These are phyloP conservation scores for Xylariaceae sp. DNA, from an alignment of 2,329 filamentous ascomycete species.

Conservation along the genomic window DNA sequence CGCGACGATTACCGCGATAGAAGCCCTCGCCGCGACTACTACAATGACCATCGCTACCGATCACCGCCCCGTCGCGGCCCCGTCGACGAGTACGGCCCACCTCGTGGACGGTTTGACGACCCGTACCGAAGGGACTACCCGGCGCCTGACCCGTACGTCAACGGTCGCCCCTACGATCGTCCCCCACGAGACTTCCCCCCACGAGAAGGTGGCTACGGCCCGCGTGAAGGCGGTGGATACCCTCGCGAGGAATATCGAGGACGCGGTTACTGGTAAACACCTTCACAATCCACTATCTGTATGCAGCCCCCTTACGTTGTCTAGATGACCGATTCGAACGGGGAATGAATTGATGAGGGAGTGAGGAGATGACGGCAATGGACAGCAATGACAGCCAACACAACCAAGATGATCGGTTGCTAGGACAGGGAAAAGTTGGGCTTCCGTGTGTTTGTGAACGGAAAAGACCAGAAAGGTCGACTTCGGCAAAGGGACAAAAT, in stretches of 20 bases:
- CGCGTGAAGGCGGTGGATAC: constrained; percentile 30
- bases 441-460: constrained; percentile 7
- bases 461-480: not conserved
- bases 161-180: constrained; percentile 54
- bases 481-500: not conserved
- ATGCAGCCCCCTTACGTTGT: constrained; percentile 31
- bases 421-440: constrained; percentile 10
- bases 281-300: constrained; percentile 23
- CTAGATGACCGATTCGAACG: constrained; percentile 26
- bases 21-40: constrained; percentile 80
- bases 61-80: constrained; percentile 69
- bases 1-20: constrained; percentile 80
- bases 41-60: constrained; percentile 76
- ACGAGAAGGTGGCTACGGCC: constrained; percentile 45
- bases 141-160: constrained; percentile 55
- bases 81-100: constrained; percentile 69
- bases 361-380: constrained; percentile 6
- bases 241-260: constrained; percentile 33
- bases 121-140: constrained; percentile 67
- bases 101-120: constrained; percentile 67
- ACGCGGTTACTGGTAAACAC: constrained; percentile 34
- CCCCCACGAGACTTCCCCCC: constrained; percentile 47
- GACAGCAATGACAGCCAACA: constrained; percentile 2
- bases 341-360: constrained; percentile 13
- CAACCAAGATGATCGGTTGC: constrained; percentile 6